Conservation (phyloP, 306 rosid genomes). For the Quercus bicolor region DNA sequence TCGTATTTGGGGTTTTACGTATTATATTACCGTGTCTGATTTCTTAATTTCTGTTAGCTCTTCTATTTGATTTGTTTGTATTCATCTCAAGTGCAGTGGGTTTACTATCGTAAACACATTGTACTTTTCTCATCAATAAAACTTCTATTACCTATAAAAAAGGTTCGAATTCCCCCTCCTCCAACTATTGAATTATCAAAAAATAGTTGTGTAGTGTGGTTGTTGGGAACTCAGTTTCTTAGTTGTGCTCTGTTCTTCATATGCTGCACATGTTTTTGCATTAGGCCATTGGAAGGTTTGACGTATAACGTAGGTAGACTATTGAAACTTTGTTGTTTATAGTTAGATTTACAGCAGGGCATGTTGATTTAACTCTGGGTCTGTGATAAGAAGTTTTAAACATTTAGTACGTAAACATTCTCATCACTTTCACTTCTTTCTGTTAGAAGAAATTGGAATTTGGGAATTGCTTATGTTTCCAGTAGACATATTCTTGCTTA, state of each 20-base stretch:
- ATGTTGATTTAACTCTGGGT: not conserved
- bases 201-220: not conserved
- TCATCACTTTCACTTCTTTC: not conserved
- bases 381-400: not conserved
- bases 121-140: too few relatives aligned
- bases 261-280: not conserved
- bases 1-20: too few relatives aligned
- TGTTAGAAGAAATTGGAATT: not conserved
- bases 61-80: too few relatives aligned
- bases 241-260: not conserved
- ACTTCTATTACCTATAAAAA: too few relatives aligned
- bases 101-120: too few relatives aligned
- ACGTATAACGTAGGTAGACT: not conserved
- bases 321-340: not conserved
- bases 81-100: too few relatives aligned
- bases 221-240: not conserved
- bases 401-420: not conserved
- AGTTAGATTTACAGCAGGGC: not conserved
- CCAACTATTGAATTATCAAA: too few relatives aligned
- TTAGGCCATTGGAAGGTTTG: not conserved
- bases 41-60: too few relatives aligned
- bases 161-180: too few relatives aligned
- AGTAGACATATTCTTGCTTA: not conserved
- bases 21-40: too few relatives aligned
- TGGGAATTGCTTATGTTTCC: not conserved